Conservation (phyloP, 2,329 filamentous ascomycete species). For the Cladophialophora exuberans region DNA sequence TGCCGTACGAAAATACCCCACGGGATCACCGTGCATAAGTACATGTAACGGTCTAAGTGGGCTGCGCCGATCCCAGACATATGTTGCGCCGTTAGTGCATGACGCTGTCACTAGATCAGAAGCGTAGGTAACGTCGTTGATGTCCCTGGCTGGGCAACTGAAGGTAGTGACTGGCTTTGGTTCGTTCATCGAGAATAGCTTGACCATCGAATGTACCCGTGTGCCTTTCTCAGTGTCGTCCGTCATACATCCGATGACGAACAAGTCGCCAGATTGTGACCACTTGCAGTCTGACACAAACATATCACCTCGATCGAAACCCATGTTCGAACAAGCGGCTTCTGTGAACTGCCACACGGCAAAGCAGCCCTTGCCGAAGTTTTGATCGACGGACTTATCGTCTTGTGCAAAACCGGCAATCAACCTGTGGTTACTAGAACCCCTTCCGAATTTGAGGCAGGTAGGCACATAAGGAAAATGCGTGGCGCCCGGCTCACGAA, state of each 20-base stretch:
- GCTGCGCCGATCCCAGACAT: constrained; percentile 62
- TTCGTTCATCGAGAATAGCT: constrained; percentile 53
- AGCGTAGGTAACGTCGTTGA: constrained; percentile 62
- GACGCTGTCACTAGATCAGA: constrained; percentile 59
- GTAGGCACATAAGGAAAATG: constrained; percentile 41
- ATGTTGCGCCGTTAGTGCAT: constrained; percentile 62
- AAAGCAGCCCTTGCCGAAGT: constrained; percentile 53
- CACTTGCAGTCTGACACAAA: constrained; percentile 64
- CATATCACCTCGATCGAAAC: constrained; percentile 52
- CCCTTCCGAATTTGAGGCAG: constrained; percentile 52
- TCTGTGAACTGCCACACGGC: constrained; percentile 57
- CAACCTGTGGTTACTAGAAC: constrained; percentile 46
- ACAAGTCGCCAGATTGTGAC: constrained; percentile 54
- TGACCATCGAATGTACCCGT: constrained; percentile 52
- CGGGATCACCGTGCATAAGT: constrained; percentile 55
- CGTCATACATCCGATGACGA: constrained; percentile 55
- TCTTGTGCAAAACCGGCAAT: constrained; percentile 59
- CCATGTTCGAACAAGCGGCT: constrained; percentile 38
- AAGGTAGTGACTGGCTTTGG: constrained; percentile 48
- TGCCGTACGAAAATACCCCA: constrained; percentile 50
- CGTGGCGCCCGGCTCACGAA: constrained; percentile 37
- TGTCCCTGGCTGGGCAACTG: constrained; percentile 62
- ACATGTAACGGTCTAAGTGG: constrained; percentile 51
- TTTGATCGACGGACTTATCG: constrained; percentile 38
- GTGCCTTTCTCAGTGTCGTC: constrained; percentile 34